Evolutionary conservation across 257 asterid genomes (phyloP), one percentile per base, ranked within the genome.

Genomic region (Misopates orontium): DNA sequence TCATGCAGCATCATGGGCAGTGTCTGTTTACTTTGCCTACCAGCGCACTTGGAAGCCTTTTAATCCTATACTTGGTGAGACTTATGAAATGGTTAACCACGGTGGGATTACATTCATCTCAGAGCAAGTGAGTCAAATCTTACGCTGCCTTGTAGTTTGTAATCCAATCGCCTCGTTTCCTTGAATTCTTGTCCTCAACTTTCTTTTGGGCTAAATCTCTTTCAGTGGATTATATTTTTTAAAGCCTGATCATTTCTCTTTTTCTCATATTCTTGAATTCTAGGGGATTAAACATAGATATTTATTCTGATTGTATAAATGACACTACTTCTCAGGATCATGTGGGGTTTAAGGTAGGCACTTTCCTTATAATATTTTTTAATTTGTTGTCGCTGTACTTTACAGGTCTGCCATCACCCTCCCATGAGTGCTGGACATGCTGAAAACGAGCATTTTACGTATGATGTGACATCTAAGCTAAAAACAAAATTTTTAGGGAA

Each of bases 11-110:
- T 71, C 99, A 13, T 93, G 97, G 97, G 94, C 95, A 57, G 64
- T 94, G 64, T 90, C 97, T 42, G 84, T 94, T 49, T 94, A 94
- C 77, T 88, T 76, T 84, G 99, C 96, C 51, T 82, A 73, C 74
- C 97, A 90, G 68, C 96, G 99, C 45, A 88, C 99, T 48, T 94
- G 96, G 99, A 94, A 94, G 87, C 99, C 99, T 56, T 94, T 94
- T 69, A 94, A 94, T 71, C 99, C 99, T 25, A 88, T 94, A 75
- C 96, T 94, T 71, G 99, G 99, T 40, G 99, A 94, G 79, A 94
- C 99, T 20, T 94, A 85, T 79, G 99, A 94, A 73, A 70, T 94
- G 91, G 89, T 70, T 57, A 88, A 90, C 85, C 95, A 94, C 71
- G 83, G 32, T 56, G 99, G 99, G 68, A 61, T 90, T 76, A 76